Conservation (phyloP, 345 rosid species). For the Gossypium anomalum region DNA sequence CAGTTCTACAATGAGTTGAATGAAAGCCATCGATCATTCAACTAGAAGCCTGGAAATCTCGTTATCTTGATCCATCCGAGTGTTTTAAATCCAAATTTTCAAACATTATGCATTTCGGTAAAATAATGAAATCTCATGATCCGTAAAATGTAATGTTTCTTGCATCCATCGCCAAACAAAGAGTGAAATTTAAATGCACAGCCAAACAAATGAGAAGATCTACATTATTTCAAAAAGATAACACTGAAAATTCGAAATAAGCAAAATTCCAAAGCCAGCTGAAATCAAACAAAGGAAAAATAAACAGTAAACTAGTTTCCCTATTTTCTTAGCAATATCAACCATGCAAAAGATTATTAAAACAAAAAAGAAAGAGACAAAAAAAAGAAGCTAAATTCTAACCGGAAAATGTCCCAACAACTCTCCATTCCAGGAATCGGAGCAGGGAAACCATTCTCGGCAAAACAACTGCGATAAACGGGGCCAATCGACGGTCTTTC, state of each 20-base stretch:
- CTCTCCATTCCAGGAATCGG: conserved; percentile 2
- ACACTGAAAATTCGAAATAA: not conserved
- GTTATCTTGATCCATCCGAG: not conserved
- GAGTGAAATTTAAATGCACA: not conserved
- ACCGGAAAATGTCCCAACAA: conserved; percentile 7
- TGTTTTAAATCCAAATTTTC: not conserved
- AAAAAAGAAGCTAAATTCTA: conserved; percentile 37
- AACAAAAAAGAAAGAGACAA: not conserved
- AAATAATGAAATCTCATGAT: not conserved
- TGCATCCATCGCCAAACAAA: not conserved
- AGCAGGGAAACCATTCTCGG: conserved; percentile 27
- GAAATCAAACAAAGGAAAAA: not conserved
- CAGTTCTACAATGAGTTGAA: not conserved
- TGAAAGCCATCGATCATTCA: not conserved
- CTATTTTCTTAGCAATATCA: not conserved
- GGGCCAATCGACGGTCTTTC: not conserved
- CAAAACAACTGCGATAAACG: conserved; percentile 36
- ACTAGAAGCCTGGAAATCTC: not conserved
- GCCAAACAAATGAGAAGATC: not conserved
- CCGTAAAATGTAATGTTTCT: not conserved
- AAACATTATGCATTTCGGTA: not conserved
- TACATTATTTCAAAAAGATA: too few species aligned
- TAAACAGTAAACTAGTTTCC: not conserved
- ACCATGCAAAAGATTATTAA: conserved; percentile 1
- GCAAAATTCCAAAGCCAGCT: not conserved